Evolutionary conservation across 2,329 filamentous ascomycete species (phyloP), one percentile per base, ranked within the genome.

Genomic region (Trichoderma koningiopsis): DNA sequence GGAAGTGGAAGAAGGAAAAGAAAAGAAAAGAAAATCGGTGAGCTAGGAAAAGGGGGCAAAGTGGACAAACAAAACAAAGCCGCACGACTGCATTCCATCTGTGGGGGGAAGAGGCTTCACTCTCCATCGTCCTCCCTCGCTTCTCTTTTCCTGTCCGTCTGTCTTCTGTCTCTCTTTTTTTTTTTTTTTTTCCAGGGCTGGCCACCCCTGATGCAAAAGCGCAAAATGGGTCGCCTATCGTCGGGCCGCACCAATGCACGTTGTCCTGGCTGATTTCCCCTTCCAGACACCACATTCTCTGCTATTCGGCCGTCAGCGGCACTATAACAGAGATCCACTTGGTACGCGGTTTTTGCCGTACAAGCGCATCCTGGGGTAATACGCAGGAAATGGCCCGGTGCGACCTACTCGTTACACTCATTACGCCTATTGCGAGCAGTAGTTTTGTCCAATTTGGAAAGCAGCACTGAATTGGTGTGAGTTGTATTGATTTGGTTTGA

Each of bases 181-280:
- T 29, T 10, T 35, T 35, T 37, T 57, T 8, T 57, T 29, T 10
- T n/a, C 2, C 31, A 5, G 55, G 55, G 55, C 24, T 33, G 57
- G 22, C 29, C 63, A 59, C 58, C 68, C 61, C 43, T 55, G 56
- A 60, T 55, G 52, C 33, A 47, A 59, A 43, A 53, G 40, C 29
- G 52, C 35, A 56, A 55, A 65, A 64, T 60, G 60, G 68, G 40
- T 67, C 62, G 56, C 68, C 62, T 67, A 57, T 62, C 56, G 63
- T 61, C 63, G 63, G 68, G 33, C 56, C 68, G 68, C 68, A 68
- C 68, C 63, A 67, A 70, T 70, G 68, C 68, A 70, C 68, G 56
- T 61, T 70, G 62, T 70, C 63, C 63, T 61, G 53, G 37, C 62
- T 22, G 40, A 70, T 70, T 70, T 70, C 68, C 68, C 57, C 68